Percentiles rank a stretch among this genome's conserved stretches.
Evolutionary conservation across 257 asterid genomes (phyloP).

Genomic region (Verbascum thapsus): DNA sequence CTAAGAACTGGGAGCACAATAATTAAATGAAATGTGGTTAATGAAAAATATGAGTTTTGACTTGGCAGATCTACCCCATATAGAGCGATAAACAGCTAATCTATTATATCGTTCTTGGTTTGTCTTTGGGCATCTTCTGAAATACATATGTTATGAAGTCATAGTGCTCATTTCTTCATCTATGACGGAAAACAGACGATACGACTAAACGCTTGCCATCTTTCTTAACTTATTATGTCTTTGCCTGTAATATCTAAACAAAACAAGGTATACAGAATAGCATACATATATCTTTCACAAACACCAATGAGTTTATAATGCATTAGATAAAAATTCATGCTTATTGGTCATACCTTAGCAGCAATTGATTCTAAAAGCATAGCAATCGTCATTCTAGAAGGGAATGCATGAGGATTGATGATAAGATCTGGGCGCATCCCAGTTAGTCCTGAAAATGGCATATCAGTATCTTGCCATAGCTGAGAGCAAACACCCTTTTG

Average conservation of each 20-base stretch:
- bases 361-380: slow-evolving; percentile 98
- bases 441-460: slow-evolving; percentile 88
- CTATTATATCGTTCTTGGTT: not conserved
- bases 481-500: slow-evolving; percentile 99
- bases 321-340: slow-evolving; percentile 13
- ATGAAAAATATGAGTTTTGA: too few relatives aligned
- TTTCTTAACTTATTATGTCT: too few relatives aligned
- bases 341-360: slow-evolving; percentile 73
- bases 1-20: too few relatives aligned
- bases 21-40: too few relatives aligned
- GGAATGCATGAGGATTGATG: slow-evolving; percentile 97
- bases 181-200: not conserved
- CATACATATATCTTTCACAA: too few relatives aligned
- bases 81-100: not conserved
- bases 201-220: too few relatives aligned
- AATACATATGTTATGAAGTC: not conserved
- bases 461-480: slow-evolving; percentile 89
- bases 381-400: slow-evolving; percentile 96
- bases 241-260: too few relatives aligned
- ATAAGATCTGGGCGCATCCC: slow-evolving; percentile 99
- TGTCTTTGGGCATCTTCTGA: not conserved
- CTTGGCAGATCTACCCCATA: too few relatives aligned
- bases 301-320: not conserved
- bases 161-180: not conserved
- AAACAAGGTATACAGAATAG: too few relatives aligned